Evolutionary conservation across 495 filamentous ascomycete species (phyloP), one percentile per base, ranked within the genome.

Genomic region (Penicillium fimorum): DNA sequence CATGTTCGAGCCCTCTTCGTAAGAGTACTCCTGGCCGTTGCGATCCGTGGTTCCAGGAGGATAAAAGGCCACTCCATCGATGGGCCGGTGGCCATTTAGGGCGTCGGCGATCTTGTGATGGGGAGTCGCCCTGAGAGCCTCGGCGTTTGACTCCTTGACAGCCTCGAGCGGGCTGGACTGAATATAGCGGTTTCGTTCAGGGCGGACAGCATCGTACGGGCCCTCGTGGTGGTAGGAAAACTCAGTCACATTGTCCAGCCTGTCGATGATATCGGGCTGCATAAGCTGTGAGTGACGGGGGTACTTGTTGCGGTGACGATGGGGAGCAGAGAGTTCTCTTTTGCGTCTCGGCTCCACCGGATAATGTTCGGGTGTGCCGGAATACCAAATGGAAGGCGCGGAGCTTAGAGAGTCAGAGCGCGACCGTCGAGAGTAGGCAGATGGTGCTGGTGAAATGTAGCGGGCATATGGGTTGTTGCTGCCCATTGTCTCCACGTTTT

Each of bases 201-300:
- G 71, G 44, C 89, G 78, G 4, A 88, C 87, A 0, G 94, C 91
- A 68, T 98, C 94, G 60, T 89, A 98, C 0, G 94, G 94, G 0
- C 94, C 94, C 53, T 88, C 89, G 61, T 98, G 94, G 67, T 98
- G 94, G 64, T 96, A 97, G 3, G 76, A 70, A 8, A 69, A 72
- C 17, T 78, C 76, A 3, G 77, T 79, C 2, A 85, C 72, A 49
- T 76, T 72, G 61, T 96, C 94, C 0, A 98, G 81, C 3, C 78
- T 67, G 70, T 98, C 94, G 60, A 98, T 91, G 12, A 78, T 77
- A 64, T 98, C 94, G 0, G 89, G 75, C 30, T 85, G 82, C 15
- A 89, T 84, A 11, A 87, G 75, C 49, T 83, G 82, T 48, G 79
- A 84, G 57, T 82, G 83, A 8, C 82, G 78, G 2, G 89, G 78